Evolutionary conservation across 2,329 filamentous ascomycete species (phyloP), one percentile per base, ranked within the genome.

Genomic region (Aaosphaeria pasadenensis): DNA sequence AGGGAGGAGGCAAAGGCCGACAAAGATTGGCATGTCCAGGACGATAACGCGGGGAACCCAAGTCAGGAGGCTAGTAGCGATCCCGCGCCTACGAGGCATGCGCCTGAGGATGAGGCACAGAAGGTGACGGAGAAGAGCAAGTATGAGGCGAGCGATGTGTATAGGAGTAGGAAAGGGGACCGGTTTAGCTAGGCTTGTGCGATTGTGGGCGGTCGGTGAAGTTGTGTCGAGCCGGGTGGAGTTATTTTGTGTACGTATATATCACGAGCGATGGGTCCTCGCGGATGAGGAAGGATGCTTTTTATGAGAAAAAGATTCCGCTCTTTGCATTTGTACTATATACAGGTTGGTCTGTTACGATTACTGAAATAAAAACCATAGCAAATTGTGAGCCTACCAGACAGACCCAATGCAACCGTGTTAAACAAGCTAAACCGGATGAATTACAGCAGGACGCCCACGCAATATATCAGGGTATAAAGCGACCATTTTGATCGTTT

Each of bases 21-120:
- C 6, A 36, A 39, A 28, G 45, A 47, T 32, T 47, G 45, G 45
- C 31, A 44, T 32, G 28, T n/a, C 11, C 47, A 45, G 30, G 46
- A 39, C 0, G 62, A 56, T 6, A 52, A 54, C 39, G 55, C 57
- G 47, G 46, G 51, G 45, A 86, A 81, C 60, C 88, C 89, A 24
- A 89, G 87, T 67, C 79, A 83, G 62, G 88, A 94, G 72, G 83
- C 85, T 31, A 83, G 80, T 62, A 75, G 76, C 54, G 91, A 96
- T 72, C 90, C 90, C n/a, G 91, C 91, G 9, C 87, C 91, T 7
- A 95, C 89, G 45, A 78, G 85, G 56, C 91, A 95, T 72, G 88
- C 87, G 51, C 87, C 89, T 1, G 78, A 85, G 55, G 88, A 82
- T 39, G 87, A 88, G 66, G 73, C 77, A 39, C 79, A 90, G 64